Percentiles rank a stretch among this genome's conserved stretches.
These are phyloP conservation scores for Elsinoe batatas DNA, from an alignment of 2,329 filamentous ascomycete genomes.

Conservation along the genomic window DNA sequence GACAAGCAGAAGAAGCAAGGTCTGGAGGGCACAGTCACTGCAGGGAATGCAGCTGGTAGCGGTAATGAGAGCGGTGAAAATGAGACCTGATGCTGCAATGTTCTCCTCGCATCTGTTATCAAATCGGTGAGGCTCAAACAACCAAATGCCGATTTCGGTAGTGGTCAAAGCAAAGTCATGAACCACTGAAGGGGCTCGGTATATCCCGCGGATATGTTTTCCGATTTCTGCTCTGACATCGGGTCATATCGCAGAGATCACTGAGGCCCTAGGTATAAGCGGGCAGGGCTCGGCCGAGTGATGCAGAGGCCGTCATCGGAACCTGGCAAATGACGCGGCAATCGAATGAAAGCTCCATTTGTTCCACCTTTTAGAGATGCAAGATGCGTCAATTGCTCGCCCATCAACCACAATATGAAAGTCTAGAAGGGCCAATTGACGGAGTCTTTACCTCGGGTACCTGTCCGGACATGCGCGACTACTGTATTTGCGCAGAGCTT, in stretches of 20 bases:
- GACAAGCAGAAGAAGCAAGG: slow-evolving; percentile 26
- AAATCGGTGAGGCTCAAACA: background rate
- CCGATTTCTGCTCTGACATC: background rate
- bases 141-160: slow-evolving; percentile 5
- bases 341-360: background rate
- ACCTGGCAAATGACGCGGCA: slow-evolving; percentile 6
- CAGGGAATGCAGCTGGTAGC: background rate
- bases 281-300: slow-evolving; percentile 1
- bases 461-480: slow-evolving; percentile 8
- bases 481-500: background rate
- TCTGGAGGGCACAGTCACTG: background rate
- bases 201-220: background rate
- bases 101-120: background rate
- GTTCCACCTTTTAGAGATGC: background rate
- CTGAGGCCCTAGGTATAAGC: background rate
- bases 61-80: background rate
- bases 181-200: background rate
- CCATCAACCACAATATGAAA: background rate
- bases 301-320: background rate
- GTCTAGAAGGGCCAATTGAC: slow-evolving; percentile 2
- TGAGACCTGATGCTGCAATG: background rate
- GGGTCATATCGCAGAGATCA: background rate
- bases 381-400: background rate
- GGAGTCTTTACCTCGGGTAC: background rate
- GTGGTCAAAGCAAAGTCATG: background rate